Conservation (phyloP, 768 basidiomycete genomes). For the Suillus plorans region DNA sequence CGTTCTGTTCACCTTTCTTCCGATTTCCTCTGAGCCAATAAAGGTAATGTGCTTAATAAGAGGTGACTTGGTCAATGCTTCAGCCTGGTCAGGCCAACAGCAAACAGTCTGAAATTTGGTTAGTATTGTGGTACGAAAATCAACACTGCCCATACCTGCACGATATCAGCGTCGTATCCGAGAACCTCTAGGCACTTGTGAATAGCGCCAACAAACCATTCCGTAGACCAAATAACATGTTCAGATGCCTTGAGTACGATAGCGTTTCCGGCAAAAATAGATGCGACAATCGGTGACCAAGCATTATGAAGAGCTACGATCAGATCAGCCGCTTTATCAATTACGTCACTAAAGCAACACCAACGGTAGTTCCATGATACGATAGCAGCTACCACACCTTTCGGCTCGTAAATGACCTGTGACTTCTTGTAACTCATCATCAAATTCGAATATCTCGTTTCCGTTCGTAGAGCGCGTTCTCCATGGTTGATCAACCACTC, state of each 20-base stretch:
- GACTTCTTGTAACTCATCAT: constrained; percentile 77
- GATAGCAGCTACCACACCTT: constrained; percentile 89
- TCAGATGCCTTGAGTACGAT: constrained; percentile 92
- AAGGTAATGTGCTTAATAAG: constrained; percentile 93
- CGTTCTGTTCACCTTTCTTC: constrained; percentile 55
- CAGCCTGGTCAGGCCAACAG: constrained; percentile 87
- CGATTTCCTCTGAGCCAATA: constrained; percentile 80
- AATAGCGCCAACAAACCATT: constrained; percentile 80
- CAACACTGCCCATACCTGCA: constrained; percentile 57
- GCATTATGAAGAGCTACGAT: constrained; percentile 86
- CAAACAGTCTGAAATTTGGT: constrained; percentile 58
- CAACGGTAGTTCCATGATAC: constrained; percentile 96
- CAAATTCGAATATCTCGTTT: constrained; percentile 64
- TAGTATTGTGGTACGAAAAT: constrained; percentile 4
- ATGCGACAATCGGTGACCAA: constrained; percentile 90
- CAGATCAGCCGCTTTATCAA: not conserved
- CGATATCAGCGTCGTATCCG: constrained; percentile 82
- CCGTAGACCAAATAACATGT: constrained; percentile 88
- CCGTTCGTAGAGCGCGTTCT: constrained; percentile 71
- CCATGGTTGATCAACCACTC: constrained; percentile 90
- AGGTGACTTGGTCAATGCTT: constrained; percentile 74
- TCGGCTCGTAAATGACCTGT: constrained; percentile 82
- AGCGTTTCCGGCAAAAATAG: constrained; percentile 87
- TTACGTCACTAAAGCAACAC: constrained; percentile 17
- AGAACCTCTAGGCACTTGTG: constrained; percentile 74